Conservation (phyloP, 345 rosid genomes). For the Geranium rotundifolium region DNA sequence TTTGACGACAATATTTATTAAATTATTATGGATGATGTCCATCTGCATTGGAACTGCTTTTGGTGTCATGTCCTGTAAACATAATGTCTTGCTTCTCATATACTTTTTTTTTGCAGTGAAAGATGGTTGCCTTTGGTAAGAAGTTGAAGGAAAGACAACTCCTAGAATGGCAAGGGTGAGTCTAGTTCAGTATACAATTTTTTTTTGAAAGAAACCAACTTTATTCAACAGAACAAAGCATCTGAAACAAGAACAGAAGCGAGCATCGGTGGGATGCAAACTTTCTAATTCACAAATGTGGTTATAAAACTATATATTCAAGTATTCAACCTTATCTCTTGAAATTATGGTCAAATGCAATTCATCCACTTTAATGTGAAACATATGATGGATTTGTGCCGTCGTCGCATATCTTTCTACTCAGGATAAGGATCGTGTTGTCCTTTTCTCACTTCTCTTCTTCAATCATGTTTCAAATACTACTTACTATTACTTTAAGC, state of each 20-base stretch:
- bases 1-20: background rate
- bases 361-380: background rate
- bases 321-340: too few relatives aligned
- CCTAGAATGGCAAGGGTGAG: conserved; percentile 79
- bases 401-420: background rate
- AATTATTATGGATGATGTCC: too few relatives aligned
- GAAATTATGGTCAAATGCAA: too few relatives aligned
- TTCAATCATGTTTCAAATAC: background rate
- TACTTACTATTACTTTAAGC: too few relatives aligned
- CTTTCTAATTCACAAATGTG: background rate
- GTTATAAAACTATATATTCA: background rate
- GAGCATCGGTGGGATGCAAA: too few relatives aligned
- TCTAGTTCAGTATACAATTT: background rate
- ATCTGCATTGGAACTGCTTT: too few relatives aligned
- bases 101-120: conserved; percentile 14
- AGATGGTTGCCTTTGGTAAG: conserved; percentile 92
- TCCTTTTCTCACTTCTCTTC: background rate
- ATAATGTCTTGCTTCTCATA: conserved; percentile 1
- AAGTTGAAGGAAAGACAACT: conserved; percentile 74
- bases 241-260: too few relatives aligned
- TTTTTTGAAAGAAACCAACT: too few relatives aligned
- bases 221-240: too few relatives aligned
- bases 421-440: background rate
- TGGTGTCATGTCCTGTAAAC: background rate
- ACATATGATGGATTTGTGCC: background rate